A percentile compares a stretch with the other conserved stretches of the same genome.
Conservation (phyloP, 192 early-diverging fungal species). For the Pilobolus umbonatus region DNA sequence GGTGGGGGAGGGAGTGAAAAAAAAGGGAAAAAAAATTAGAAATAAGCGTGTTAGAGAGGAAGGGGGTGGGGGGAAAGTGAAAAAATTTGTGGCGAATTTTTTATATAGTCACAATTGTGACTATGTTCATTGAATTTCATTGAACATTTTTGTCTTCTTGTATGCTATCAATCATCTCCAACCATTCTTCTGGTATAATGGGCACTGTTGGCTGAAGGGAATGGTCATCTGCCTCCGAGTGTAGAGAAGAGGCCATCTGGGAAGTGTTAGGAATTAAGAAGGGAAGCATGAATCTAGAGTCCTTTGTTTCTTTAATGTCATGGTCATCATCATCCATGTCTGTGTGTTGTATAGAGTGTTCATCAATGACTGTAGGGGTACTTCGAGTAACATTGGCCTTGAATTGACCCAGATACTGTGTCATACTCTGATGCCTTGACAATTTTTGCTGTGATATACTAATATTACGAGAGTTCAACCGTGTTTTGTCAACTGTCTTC, state of each 20-base stretch:
- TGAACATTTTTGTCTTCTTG: neutral
- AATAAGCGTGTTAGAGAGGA: neutral
- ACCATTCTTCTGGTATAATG: slow-evolving; percentile 31
- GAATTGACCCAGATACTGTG: neutral
- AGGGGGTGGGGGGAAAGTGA: neutral
- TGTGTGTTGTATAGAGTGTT: too few relatives aligned
- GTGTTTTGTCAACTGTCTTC: neutral
- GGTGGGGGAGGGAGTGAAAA: neutral
- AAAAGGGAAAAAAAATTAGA: neutral
- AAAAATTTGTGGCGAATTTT: too few relatives aligned
- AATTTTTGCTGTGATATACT: too few relatives aligned
- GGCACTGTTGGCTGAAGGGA: slow-evolving; percentile 8
- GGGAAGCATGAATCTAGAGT: slow-evolving; percentile 52
- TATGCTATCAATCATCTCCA: slow-evolving; percentile 23
- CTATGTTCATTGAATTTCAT: too few relatives aligned
- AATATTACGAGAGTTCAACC: neutral
- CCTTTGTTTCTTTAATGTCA: slow-evolving; percentile 33
- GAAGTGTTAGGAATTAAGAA: slow-evolving; percentile 59
- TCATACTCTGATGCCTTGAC: neutral
- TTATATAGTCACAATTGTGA: too few relatives aligned
- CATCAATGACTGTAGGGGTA: neutral
- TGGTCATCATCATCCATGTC: slow-evolving; percentile 25
- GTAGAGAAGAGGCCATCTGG: slow-evolving; percentile 12
- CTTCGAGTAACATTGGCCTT: neutral
- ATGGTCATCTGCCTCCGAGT: neutral